A percentile compares a stretch with the other conserved stretches of the same genome.
Conservation (phyloP, 2,329 filamentous ascomycete species). For the Talaromyces islandicus region DNA sequence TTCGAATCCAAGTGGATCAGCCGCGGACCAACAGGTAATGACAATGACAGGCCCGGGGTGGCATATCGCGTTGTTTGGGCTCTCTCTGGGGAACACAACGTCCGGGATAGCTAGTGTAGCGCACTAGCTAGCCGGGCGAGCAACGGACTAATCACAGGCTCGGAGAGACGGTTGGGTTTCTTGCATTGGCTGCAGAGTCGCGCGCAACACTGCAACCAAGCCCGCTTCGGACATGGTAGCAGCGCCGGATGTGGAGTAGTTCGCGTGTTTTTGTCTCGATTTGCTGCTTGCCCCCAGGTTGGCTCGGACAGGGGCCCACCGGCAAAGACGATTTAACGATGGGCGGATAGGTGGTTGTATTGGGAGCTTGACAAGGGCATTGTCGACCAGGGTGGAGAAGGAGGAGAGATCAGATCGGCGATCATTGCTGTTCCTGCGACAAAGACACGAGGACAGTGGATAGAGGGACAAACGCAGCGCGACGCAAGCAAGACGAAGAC, state of each 20-base stretch:
- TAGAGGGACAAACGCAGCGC: neutral
- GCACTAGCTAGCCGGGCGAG: neutral
- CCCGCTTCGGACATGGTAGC: neutral
- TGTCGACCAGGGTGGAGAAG: neutral
- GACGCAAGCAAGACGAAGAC: neutral
- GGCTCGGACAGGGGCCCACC: neutral
- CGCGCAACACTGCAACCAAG: neutral
- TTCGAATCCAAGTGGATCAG: neutral
- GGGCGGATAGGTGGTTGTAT: neutral
- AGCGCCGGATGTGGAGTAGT: constrained; percentile 10
- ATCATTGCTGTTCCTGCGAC: neutral
- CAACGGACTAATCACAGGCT: neutral
- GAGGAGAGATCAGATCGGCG: neutral
- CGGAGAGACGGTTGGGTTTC: neutral
- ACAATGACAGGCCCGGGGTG: neutral
- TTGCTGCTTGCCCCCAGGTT: neutral
- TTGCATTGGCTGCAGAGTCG: neutral
- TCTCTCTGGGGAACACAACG: neutral
- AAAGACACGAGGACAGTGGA: neutral
- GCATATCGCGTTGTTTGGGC: neutral
- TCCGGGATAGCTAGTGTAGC: constrained; percentile 1
- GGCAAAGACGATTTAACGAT: neutral
- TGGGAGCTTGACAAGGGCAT: neutral
- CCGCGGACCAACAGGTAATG: neutral
- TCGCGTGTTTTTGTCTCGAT: constrained; percentile 3